A percentile compares a stretch with the other conserved stretches of the same genome.
These are phyloP conservation scores for Tetracladium marchalianum DNA, from an alignment of 495 filamentous ascomycete species.

Conservation along the genomic window DNA sequence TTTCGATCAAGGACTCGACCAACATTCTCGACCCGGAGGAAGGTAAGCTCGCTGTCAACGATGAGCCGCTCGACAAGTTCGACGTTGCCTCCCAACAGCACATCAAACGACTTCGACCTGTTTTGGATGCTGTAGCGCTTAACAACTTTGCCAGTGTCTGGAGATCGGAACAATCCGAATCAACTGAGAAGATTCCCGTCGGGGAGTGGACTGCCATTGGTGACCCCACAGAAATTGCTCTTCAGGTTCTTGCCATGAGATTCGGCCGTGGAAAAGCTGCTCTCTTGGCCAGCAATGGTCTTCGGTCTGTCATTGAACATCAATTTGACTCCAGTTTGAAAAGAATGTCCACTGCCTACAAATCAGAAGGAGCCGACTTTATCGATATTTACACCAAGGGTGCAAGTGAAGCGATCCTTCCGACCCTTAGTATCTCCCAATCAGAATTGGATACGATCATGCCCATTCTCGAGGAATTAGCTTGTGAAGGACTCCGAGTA, in stretches of 20 bases:
- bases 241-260: conserved; percentile 66
- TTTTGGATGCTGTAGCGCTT: conserved; percentile 47
- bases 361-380: conserved; percentile 22
- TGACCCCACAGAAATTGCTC: conserved; percentile 73
- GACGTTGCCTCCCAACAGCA: neutral
- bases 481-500: conserved; percentile 46
- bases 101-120: conserved; percentile 31
- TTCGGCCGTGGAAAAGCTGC: conserved; percentile 46
- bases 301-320: conserved; percentile 40
- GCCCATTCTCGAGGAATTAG: conserved; percentile 39
- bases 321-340: conserved; percentile 55
- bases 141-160: conserved; percentile 54
- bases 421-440: conserved; percentile 29
- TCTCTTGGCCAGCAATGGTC: conserved; percentile 20
- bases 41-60: conserved; percentile 31
- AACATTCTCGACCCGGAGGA: conserved; percentile 46
- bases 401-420: conserved; percentile 43
- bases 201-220: conserved; percentile 60
- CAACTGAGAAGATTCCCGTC: conserved; percentile 2
- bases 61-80: conserved; percentile 12
- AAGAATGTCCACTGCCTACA: conserved; percentile 47
- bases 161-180: conserved; percentile 50
- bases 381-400: conserved; percentile 45
- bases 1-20: conserved; percentile 44
- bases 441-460: conserved; percentile 26